phyloP scores from a whole-genome alignment of 768 basidiomycete genomes.

The Leccinum incarnatum region DNA sequence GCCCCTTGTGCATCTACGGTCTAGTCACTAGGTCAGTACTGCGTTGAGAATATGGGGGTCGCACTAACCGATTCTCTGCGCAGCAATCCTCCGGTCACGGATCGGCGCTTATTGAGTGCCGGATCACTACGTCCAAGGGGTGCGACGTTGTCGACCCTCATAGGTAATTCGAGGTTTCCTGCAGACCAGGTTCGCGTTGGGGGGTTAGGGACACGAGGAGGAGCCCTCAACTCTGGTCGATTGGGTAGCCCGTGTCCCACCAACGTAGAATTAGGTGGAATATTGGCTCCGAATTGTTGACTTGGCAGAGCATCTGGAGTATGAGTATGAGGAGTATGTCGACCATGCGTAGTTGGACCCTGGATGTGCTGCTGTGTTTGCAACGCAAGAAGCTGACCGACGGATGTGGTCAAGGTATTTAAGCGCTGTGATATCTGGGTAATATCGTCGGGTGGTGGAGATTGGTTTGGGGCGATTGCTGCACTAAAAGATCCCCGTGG shows the following conservation, averaged over 20 bases:
- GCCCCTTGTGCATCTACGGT: slow-evolving; percentile 55
- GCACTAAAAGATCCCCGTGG: slow-evolving; percentile 63
- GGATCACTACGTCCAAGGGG: slow-evolving; percentile 38
- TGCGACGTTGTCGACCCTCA: slow-evolving; percentile 47
- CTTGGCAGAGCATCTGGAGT: slow-evolving; percentile 47
- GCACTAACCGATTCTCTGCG: slow-evolving; percentile 77
- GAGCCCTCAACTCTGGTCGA: slow-evolving; percentile 61
- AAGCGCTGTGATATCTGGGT: slow-evolving; percentile 74
- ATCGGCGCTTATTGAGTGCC: slow-evolving; percentile 70
- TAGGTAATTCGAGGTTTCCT: slow-evolving; percentile 71
- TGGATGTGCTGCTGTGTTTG: slow-evolving; percentile 74
- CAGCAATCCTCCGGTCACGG: slow-evolving; percentile 57
- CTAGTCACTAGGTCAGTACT: slow-evolving; percentile 29
- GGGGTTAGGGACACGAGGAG: slow-evolving; percentile 61
- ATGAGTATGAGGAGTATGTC: slow-evolving; percentile 32
- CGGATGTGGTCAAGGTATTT: slow-evolving; percentile 77
- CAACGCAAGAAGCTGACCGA: slow-evolving; percentile 78
- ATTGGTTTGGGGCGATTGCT: slow-evolving; percentile 71
- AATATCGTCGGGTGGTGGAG: slow-evolving; percentile 66
- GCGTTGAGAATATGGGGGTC: slow-evolving; percentile 14
- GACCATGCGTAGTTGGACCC: slow-evolving; percentile 35
- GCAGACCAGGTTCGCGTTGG: slow-evolving; percentile 85
- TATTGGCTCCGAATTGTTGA: slow-evolving; percentile 35
- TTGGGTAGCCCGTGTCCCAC: slow-evolving; percentile 62
- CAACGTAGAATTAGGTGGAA: slow-evolving; percentile 37